Conservation (phyloP, 352 stramenopile species). For the Blastocystis sp. region DNA sequence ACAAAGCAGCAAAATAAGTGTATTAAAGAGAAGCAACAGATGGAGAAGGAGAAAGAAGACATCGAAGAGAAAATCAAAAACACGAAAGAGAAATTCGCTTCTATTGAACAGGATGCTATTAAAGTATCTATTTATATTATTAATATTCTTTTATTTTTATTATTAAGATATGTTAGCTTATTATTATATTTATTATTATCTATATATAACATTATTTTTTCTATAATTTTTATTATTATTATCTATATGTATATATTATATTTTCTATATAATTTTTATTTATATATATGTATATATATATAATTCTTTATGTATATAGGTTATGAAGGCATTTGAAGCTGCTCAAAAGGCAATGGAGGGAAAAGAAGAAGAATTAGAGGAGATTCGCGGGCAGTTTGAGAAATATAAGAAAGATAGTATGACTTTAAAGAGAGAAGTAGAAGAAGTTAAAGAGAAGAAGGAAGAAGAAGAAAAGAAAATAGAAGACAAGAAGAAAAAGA, state of each 20-base stretch:
- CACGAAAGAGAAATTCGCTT: conserved; percentile 63
- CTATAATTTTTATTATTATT: no score
- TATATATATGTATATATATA: no score
- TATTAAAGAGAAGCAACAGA: conserved; percentile 59
- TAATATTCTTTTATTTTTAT: no score
- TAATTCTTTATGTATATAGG: no score
- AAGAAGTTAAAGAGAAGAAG: conserved; percentile 63
- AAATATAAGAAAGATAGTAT: conserved; percentile 35
- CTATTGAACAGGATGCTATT: conserved; percentile 70
- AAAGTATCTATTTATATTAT: no score
- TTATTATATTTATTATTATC: no score
- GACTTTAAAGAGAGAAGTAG: conserved; percentile 51
- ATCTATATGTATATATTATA: no score
- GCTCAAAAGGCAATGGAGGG: conserved; percentile 63
- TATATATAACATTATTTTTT: no score
- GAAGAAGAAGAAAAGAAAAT: conserved; percentile 50
- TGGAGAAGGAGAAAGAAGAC: conserved; percentile 59
- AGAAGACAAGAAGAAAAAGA: conserved; percentile 56
- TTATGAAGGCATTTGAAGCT: conserved; percentile 64
- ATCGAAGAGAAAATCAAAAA: conserved; percentile 55
- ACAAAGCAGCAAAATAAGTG: no score
- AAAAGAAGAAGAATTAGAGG: conserved; percentile 58
- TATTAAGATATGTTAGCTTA: no score
- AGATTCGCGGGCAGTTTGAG: conserved; percentile 47
- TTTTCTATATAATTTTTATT: no score